These are phyloP conservation scores for Scheffersomyces cryptocercus DNA, from an alignment of 1,139 yeast species.

Conservation along the genomic window DNA sequence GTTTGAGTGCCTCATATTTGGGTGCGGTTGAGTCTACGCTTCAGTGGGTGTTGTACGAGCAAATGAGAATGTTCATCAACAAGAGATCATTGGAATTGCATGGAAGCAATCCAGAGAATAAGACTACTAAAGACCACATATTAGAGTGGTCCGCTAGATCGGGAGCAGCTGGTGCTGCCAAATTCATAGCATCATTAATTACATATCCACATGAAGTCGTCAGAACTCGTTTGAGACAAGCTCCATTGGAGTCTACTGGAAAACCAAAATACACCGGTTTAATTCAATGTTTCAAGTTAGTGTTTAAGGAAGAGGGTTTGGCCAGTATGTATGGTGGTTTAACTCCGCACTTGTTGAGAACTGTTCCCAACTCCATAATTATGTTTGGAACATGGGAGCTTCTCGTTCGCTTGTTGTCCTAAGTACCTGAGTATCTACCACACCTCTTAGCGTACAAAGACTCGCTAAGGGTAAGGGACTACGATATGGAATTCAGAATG, in stretches of 20 bases:
- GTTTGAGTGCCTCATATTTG: constrained; percentile 88
- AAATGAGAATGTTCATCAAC: constrained; percentile 75
- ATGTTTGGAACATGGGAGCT: constrained; percentile 99
- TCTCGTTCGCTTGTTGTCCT: constrained; percentile 68
- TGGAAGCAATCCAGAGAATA: constrained; percentile 40
- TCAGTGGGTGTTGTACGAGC: constrained; percentile 97
- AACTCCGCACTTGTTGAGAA: constrained; percentile 93
- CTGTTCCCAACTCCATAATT: constrained; percentile 96
- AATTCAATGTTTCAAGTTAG: constrained; percentile 78
- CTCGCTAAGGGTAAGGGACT: not conserved
- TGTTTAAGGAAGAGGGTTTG: constrained; percentile 88
- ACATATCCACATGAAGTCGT: constrained; percentile 98
- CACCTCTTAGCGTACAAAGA: not conserved
- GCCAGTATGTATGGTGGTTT: constrained; percentile 95
- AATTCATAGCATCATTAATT: constrained; percentile 84
- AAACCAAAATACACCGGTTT: constrained; percentile 87
- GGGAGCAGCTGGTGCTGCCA: constrained; percentile 97
- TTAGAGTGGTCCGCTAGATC: constrained; percentile 95
- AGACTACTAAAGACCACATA: constrained; percentile 62
- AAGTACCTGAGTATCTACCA: not conserved
- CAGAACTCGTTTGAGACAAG: constrained; percentile 93
- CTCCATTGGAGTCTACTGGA: constrained; percentile 75
- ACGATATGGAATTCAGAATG: not conserved
- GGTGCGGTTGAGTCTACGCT: constrained; percentile 93
- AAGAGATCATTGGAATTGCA: constrained; percentile 54